Evolutionary conservation across 805 yeast species (phyloP).

Genomic region (Huiozyma naganishii): DNA sequence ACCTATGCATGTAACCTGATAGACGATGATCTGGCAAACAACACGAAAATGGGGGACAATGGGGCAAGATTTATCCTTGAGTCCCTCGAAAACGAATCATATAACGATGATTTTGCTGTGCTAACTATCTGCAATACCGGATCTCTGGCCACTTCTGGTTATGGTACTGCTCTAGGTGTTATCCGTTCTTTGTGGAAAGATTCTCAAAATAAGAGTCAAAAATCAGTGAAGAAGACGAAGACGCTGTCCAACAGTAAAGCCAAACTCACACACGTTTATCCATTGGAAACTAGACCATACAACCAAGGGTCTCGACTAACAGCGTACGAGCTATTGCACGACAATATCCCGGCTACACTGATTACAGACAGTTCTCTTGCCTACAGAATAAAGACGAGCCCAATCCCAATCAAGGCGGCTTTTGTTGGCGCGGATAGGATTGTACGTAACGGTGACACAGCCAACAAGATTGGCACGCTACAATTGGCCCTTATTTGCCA

Average conservation of each 20-base stretch:
- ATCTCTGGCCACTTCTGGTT: conserved; percentile 92
- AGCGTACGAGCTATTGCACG: conserved; percentile 80
- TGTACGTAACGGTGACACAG: conserved; percentile 88
- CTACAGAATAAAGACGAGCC: conserved; percentile 41
- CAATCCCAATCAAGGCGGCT: conserved; percentile 69
- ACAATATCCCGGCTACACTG: conserved; percentile 76
- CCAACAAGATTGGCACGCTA: conserved; percentile 92
- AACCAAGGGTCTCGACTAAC: conserved; percentile 93
- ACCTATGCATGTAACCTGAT: conserved; percentile 45
- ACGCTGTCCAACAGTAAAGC: conserved; percentile 25
- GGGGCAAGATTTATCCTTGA: conserved; percentile 62
- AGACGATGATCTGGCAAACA: conserved; percentile 70
- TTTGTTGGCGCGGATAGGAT: conserved; percentile 95
- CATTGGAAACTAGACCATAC: conserved; percentile 92
- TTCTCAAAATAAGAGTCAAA: conserved; percentile 23
- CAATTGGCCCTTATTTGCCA: conserved; percentile 70
- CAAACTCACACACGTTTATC: conserved; percentile 61
- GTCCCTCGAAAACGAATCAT: conserved; percentile 35
- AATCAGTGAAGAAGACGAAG: conserved; percentile 19
- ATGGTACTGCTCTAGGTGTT: conserved; percentile 93
- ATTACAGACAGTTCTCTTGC: conserved; percentile 90
- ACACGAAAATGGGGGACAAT: conserved; percentile 64
- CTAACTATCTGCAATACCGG: conserved; percentile 95
- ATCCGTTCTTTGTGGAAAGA: conserved; percentile 58
- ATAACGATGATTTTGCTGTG: conserved; percentile 61